Evolutionary conservation across 1,284 basidiomycete genomes (phyloP).

Genomic region (Marasmius oreades): DNA sequence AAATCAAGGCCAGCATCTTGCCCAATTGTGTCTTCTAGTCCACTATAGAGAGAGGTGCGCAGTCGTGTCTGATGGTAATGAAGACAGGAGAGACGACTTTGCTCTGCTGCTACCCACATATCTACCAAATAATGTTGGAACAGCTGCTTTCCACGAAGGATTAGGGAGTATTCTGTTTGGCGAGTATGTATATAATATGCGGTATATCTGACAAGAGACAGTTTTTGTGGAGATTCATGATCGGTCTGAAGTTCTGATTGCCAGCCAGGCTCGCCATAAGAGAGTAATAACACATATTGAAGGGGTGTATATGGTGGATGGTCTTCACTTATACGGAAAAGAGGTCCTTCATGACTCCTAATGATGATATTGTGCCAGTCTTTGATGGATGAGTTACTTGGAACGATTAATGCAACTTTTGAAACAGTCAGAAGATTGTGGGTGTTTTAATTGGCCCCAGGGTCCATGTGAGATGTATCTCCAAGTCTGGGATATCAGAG

Average conservation of each 20-base stretch:
- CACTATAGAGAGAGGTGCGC: conserved; percentile 27
- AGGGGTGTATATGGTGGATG: no score
- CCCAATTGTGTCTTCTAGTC: conserved; percentile 26
- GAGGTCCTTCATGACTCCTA: no score
- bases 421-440: neutral
- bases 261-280: no score
- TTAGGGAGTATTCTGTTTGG: neutral
- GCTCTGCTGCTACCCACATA: conserved; percentile 27
- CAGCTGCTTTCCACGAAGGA: conserved; percentile 10
- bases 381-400: neutral
- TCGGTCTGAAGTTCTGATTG: no score
- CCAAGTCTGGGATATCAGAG: no score
- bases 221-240: no score
- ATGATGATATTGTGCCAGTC: conserved; percentile 1
- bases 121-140: no score
- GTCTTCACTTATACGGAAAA: no score
- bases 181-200: conserved; percentile 2
- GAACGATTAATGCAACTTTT: neutral
- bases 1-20: no score
- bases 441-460: no score
- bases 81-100: conserved; percentile 18
- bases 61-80: conserved; percentile 27
- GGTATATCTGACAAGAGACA: no score
- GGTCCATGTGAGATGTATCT: neutral
- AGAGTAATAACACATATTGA: no score